Evolutionary conservation across 768 basidiomycete genomes (phyloP).

Genomic region (Boletus pseudo-olivaceus): DNA sequence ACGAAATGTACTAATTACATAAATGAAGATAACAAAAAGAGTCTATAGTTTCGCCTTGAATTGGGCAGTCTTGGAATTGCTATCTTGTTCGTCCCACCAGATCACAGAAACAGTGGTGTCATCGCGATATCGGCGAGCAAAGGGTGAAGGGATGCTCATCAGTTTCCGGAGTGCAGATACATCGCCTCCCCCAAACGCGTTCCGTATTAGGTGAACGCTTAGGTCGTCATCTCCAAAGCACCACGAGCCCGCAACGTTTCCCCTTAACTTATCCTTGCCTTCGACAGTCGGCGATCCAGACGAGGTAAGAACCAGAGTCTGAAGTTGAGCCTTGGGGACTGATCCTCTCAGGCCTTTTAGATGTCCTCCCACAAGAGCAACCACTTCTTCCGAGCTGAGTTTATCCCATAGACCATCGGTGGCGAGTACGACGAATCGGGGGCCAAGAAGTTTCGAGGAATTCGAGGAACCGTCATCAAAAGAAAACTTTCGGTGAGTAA

Average conservation of each 20-base stretch:
- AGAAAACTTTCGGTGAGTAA: slow-evolving; percentile 69
- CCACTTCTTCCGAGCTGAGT: slow-evolving; percentile 78
- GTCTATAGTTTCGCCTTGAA: slow-evolving; percentile 51
- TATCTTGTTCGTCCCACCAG: slow-evolving; percentile 73
- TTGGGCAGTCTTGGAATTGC: slow-evolving; percentile 33
- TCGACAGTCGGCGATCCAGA: slow-evolving; percentile 54
- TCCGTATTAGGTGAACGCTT: slow-evolving; percentile 81
- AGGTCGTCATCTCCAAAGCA: slow-evolving; percentile 77
- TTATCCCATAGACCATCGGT: slow-evolving; percentile 84
- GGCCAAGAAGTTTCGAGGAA: slow-evolving; percentile 25
- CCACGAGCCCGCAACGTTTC: slow-evolving; percentile 53
- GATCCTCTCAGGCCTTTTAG: slow-evolving; percentile 66
- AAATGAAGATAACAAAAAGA: background rate
- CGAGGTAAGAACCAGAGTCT: slow-evolving; percentile 50
- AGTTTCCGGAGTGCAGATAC: slow-evolving; percentile 50
- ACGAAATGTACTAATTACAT: background rate
- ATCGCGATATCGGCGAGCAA: slow-evolving; percentile 74
- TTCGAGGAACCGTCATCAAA: slow-evolving; percentile 36
- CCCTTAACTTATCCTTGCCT: slow-evolving; percentile 51
- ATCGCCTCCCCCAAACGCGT: slow-evolving; percentile 88
- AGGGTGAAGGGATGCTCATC: slow-evolving; percentile 80
- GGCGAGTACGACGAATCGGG: slow-evolving; percentile 81
- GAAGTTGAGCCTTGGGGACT: slow-evolving; percentile 57
- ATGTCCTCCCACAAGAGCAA: slow-evolving; percentile 81
- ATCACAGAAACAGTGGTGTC: slow-evolving; percentile 84